Evolutionary conservation across 179 eudicot genomes (phyloP), one percentile per base, ranked within the genome.

Genomic region (Silene coronaria): DNA sequence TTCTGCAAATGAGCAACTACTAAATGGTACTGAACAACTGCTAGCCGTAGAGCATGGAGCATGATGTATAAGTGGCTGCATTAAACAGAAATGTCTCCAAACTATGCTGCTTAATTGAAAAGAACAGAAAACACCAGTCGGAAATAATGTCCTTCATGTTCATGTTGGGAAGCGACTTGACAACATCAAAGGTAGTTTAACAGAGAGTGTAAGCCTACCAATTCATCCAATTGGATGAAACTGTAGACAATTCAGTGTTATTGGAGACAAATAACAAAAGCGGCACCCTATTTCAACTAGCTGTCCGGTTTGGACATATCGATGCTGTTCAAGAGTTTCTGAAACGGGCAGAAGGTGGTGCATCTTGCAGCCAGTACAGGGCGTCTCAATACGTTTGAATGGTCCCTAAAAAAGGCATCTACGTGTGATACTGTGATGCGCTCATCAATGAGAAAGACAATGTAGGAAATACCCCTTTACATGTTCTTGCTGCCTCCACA

Each of bases 281-380:
- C 4, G 77, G 64, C 6, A 63, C 53, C 77, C 77, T 62, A 3
- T 21, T 74, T 45, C 77, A 74, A 13, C 23, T 74, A 0, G 77
- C 77, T n/a, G 77, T 70, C 27, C 17, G 71, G 71, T 74, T 63
- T 27, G 77, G 77, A 46, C 77, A 27, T 4, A 5, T 6, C 4
- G 46, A 63, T 19, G 71, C 46, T 24, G 77, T 64, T 11, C 1
- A 64, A 32, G 62, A 26, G 7, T 74, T 74, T 12, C 46, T 74
- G n/a, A n/a, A n/a, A n/a, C n/a, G 80, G 67, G 16, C 76, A 72
- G 59, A 78, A 72, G 55, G 72, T 38, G 58, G 46, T 78, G 12
- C 80, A 78, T 27, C 72, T 64, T 57, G 76, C 67, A 34, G 80
- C 77, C 16, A 66, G 57, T 6, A 53, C 67, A 66, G 32, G 45